Base-by-base conservation (phyloP, 768 basidiomycete species). In the Phanerodontia chrysosporium region DNA sequence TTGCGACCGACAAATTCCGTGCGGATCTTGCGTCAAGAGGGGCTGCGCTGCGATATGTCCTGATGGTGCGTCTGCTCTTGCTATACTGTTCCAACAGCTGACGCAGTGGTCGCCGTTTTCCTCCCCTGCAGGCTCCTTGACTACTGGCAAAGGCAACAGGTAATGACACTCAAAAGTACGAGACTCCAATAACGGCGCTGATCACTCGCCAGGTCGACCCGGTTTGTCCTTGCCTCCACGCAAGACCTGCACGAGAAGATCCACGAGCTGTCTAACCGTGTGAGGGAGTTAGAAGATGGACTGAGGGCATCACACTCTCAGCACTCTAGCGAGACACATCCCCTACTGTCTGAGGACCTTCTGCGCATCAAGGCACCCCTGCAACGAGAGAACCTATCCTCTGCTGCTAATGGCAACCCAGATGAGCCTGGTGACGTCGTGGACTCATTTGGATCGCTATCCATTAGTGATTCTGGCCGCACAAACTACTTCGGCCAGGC, bases 161-260 rank as follows among this genome's bases (percentile, higher is more conserved):
- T 87, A 64, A 49, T 75, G 66, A 55, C 35, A 14, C 29, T n/a
- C 49, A 9, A 16, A 51, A 4, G 4, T 29, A 14, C 49, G 30
- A 18, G 28, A n/a, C 30, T 8, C 29, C 30, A 6, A 14, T 32
- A 2, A 51, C 22, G n/a, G n/a, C n/a, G 49, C 39, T 42, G 2
- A 51, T 10, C 29, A 62, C 24, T 24, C 18, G n/a, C 35, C 46
- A 59, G 65, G 55, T 58, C 67, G 39, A 64, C 54, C 62, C 88
- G 89, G 22, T 92, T 91, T 65, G 88, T 91, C 0, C 81, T 91
- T 28, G 90, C 88, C 0, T 88, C 87, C 0, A 90, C 88, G 0
- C 86, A 87, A 70, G 89, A 91, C 63, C 76, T 92, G 1, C 90
- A 92, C 66, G 89, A 91, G 71, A 91, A 92, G 71, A 91, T 92